Evolutionary conservation across 106 monocot genomes (phyloP).

Genomic region (Dendrobium huoshanense): DNA sequence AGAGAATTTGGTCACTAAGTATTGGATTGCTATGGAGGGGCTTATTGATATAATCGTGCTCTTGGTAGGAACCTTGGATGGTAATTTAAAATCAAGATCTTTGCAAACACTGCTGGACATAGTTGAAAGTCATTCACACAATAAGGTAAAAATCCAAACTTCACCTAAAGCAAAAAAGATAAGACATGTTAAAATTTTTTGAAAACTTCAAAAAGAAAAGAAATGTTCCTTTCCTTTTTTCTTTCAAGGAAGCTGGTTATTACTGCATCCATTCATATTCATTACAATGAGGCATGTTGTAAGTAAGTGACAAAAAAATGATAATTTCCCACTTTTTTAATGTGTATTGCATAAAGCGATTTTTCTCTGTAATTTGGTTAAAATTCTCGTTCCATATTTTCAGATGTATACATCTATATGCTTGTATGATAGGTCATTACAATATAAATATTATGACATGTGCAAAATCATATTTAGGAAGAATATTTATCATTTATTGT

Average conservation of each 20-base stretch:
- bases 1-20: slow-evolving; percentile 11
- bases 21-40: slow-evolving; percentile 21
- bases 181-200: background rate
- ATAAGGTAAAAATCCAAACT: slow-evolving; percentile 11
- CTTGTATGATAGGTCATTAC: too few relatives aligned
- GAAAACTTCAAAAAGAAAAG: background rate
- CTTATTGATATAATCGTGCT: slow-evolving; percentile 20
- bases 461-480: too few relatives aligned
- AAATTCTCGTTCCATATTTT: background rate
- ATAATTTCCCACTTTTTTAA: too few relatives aligned
- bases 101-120: slow-evolving; percentile 11
- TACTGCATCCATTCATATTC: background rate
- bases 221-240: background rate
- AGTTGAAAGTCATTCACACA: slow-evolving; percentile 11
- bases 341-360: background rate
- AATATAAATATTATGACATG: too few relatives aligned
- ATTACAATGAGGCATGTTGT: background rate
- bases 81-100: slow-evolving; percentile 8
- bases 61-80: background rate
- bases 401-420: background rate
- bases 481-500: too few relatives aligned
- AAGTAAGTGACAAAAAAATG: background rate
- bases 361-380: background rate
- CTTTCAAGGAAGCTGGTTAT: background rate
- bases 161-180: background rate